Percentiles rank a stretch among this genome's conserved stretches.
These are phyloP conservation scores for Inonotus hispidus DNA, from an alignment of 1,284 basidiomycete species.

Conservation along the genomic window DNA sequence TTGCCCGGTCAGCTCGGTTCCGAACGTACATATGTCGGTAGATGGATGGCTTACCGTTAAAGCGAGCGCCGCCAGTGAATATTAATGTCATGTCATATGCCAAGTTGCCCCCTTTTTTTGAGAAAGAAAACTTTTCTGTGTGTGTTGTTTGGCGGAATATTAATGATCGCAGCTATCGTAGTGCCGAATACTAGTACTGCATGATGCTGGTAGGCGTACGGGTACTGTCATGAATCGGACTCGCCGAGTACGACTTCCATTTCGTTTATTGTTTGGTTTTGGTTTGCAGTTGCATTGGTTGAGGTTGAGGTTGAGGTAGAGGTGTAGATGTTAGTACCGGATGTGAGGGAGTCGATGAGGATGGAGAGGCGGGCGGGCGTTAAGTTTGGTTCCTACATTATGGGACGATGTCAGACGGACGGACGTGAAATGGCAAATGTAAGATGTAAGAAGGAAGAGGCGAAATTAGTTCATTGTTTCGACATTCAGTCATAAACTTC, in stretches of 20 bases:
- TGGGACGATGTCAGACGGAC: neutral
- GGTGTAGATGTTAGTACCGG: slow-evolving; percentile 66
- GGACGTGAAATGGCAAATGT: slow-evolving; percentile 1
- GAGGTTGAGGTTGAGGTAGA: slow-evolving; percentile 30
- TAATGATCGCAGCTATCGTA: too few relatives aligned
- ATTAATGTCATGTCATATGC: too few relatives aligned
- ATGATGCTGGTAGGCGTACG: too few relatives aligned
- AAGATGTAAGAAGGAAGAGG: neutral
- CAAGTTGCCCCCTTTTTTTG: too few relatives aligned
- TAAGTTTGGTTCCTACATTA: slow-evolving; percentile 61
- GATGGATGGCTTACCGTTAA: too few relatives aligned
- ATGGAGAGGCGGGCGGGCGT: slow-evolving; percentile 57
- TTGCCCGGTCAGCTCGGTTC: too few relatives aligned
- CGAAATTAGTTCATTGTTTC: neutral
- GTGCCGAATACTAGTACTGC: too few relatives aligned
- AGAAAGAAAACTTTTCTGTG: too few relatives aligned
- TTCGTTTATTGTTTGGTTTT: slow-evolving; percentile 26
- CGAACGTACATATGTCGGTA: neutral
- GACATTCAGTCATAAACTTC: neutral
- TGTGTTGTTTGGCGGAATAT: too few relatives aligned
- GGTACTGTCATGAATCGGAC: too few relatives aligned
- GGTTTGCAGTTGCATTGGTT: slow-evolving; percentile 29
- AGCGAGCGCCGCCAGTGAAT: too few relatives aligned
- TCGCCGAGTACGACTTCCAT: slow-evolving; percentile 42
- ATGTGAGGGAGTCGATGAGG: slow-evolving; percentile 72